These are phyloP conservation scores for Cryptococcus sp. DNA, from an alignment of 1,284 basidiomycete species.

Conservation along the genomic window DNA sequence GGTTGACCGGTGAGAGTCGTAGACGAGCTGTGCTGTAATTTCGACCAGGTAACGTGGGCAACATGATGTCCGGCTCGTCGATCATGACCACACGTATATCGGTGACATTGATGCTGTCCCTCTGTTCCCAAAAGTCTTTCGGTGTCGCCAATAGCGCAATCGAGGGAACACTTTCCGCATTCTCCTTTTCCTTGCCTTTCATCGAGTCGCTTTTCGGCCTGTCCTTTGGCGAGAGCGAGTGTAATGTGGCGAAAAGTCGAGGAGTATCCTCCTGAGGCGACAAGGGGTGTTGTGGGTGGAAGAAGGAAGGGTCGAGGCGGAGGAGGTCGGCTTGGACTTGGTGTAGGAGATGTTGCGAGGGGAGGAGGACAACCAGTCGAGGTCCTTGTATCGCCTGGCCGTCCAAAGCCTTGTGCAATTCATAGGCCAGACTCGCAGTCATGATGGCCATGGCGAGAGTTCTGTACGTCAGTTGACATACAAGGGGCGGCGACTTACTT, in stretches of 20 bases:
- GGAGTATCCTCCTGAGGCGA: neutral
- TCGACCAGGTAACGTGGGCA: constrained; percentile 21
- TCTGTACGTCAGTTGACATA: constrained; percentile 2
- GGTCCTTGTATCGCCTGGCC: neutral
- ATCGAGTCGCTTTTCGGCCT: neutral
- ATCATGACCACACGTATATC: constrained; percentile 21
- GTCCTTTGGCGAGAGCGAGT: neutral
- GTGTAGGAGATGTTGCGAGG: constrained; percentile 25
- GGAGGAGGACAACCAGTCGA: constrained; percentile 22
- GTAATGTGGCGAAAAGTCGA: constrained; percentile 3
- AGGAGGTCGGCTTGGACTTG: constrained; percentile 17
- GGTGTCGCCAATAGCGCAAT: neutral
- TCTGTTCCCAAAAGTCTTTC: neutral
- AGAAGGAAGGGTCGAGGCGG: constrained; percentile 9
- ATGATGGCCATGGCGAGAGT: constrained; percentile 24
- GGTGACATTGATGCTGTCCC: neutral
- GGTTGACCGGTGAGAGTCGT: constrained; percentile 17
- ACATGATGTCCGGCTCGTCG: constrained; percentile 32
- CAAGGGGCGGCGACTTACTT: constrained; percentile 33
- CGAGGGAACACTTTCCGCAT: neutral
- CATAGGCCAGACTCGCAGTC: constrained; percentile 15
- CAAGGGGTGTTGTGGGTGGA: neutral
- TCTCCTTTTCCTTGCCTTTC: neutral
- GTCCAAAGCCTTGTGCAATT: too few relatives aligned
- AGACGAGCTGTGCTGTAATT: constrained; percentile 7